Evolutionary conservation across 306 rosid species (phyloP).

Genomic region (Corylus avellana): DNA sequence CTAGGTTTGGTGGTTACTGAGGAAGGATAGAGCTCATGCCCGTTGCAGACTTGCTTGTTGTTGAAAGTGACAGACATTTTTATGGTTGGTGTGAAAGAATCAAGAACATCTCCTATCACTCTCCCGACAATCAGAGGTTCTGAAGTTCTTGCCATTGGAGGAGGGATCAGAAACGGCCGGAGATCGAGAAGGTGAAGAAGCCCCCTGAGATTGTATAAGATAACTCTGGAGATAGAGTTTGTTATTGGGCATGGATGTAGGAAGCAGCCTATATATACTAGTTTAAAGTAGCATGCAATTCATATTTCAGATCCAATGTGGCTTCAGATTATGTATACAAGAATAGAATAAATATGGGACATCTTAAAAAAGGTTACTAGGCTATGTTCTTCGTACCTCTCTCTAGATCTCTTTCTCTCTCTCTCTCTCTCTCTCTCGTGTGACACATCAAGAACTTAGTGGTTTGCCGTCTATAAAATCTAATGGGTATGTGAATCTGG

Average conservation of each 20-base stretch:
- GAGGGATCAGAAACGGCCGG: not conserved
- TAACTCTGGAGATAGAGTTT: slow-evolving; percentile 13
- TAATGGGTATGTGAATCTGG: not conserved
- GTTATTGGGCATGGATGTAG: slow-evolving; percentile 26
- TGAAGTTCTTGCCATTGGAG: slow-evolving; percentile 44
- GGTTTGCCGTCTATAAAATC: slow-evolving; percentile 2
- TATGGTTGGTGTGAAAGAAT: slow-evolving; percentile 54
- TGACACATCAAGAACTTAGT: slow-evolving; percentile 6
- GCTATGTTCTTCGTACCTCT: not conserved
- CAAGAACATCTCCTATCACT: slow-evolving; percentile 88
- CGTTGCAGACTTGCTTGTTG: slow-evolving; percentile 68
- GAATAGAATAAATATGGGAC: slow-evolving; percentile 2
- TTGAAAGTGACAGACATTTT: slow-evolving; percentile 56
- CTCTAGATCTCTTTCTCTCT: not conserved
- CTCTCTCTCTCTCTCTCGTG: not conserved
- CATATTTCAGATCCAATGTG: slow-evolving; percentile 20
- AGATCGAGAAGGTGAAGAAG: not conserved
- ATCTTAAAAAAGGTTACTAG: not conserved
- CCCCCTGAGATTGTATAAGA: no score
- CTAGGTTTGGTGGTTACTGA: slow-evolving; percentile 56
- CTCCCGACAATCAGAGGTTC: slow-evolving; percentile 73
- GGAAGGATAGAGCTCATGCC: slow-evolving; percentile 77
- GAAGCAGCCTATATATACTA: slow-evolving; percentile 54
- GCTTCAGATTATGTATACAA: not conserved
- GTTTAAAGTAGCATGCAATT: slow-evolving; percentile 34